Percentiles rank a stretch among this genome's conserved stretches.
Conservation (phyloP, 75 land plant species). For the Pinus tabuliformis region DNA sequence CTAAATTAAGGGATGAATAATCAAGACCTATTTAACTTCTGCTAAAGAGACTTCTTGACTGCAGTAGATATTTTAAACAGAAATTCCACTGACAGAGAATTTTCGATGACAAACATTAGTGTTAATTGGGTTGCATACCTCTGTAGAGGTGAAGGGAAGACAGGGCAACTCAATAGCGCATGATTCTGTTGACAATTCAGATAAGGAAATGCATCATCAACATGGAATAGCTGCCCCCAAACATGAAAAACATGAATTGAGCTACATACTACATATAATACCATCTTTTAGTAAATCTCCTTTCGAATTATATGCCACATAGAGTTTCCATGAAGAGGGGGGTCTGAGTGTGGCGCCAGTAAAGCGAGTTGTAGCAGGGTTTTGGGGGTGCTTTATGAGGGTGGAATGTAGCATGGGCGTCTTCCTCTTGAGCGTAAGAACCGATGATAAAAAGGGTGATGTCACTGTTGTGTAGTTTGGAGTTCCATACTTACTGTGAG, state of each 20-base stretch:
- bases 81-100: background rate
- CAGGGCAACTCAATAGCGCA: conserved; percentile 6
- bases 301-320: background rate
- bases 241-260: background rate
- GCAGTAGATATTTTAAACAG: background rate
- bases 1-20: too few relatives aligned
- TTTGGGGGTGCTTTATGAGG: background rate
- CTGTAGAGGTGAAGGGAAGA: conserved; percentile 5
- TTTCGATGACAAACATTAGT: background rate
- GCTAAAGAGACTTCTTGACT: background rate
- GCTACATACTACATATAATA: background rate
- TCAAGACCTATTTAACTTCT: too few relatives aligned
- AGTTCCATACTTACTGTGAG: background rate
- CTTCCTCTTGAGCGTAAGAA: background rate
- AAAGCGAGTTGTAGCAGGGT: background rate
- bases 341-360: background rate
- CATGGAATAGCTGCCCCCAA: background rate
- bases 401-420: background rate
- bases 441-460: background rate
- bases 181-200: background rate
- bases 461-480: background rate
- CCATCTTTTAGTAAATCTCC: background rate
- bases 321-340: background rate
- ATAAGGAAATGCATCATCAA: background rate
- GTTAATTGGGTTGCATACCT: background rate